A percentile compares a stretch with the other conserved stretches of the same genome.
Evolutionary conservation across 208 protist species (phyloP).

Genomic region (Trypanosoma lewisi): DNA sequence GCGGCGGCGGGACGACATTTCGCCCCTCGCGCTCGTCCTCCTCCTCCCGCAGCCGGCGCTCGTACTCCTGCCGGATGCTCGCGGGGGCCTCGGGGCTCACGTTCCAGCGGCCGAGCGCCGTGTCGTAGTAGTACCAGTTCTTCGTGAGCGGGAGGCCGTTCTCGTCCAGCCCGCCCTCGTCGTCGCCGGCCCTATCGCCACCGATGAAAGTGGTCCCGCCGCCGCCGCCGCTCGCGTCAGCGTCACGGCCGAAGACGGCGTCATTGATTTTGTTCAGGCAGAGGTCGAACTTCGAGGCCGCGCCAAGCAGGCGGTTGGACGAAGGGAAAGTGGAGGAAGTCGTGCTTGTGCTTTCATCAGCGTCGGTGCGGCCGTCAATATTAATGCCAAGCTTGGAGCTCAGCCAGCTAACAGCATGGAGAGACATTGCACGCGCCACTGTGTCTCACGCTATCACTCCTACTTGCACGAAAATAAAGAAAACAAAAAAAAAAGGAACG

Average conservation of each 20-base stretch:
- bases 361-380: constrained; percentile 40
- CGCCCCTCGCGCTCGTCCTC: constrained; percentile 53
- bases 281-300: constrained; percentile 9
- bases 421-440: constrained; percentile 47
- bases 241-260: constrained; percentile 26
- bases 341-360: constrained; percentile 6
- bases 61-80: constrained; percentile 58
- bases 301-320: not conserved
- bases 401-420: constrained; percentile 72
- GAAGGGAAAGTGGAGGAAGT: not conserved
- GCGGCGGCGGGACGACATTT: constrained; percentile 34
- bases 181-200: not conserved
- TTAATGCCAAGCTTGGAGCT: constrained; percentile 77
- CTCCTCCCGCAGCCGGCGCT: constrained; percentile 52
- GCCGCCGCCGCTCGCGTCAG: not conserved
- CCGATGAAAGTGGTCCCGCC: constrained; percentile 1
- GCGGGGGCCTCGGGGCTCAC: constrained; percentile 71
- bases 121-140: constrained; percentile 87
- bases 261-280: constrained; percentile 28
- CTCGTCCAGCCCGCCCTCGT: constrained; percentile 64
- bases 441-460: not conserved
- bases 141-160: constrained; percentile 75
- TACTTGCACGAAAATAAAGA: constrained; percentile 5
- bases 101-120: constrained; percentile 64
- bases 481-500: constrained; percentile 12